Evolutionary conservation across 1,284 basidiomycete genomes (phyloP).

Genomic region (Peniophora sp.): DNA sequence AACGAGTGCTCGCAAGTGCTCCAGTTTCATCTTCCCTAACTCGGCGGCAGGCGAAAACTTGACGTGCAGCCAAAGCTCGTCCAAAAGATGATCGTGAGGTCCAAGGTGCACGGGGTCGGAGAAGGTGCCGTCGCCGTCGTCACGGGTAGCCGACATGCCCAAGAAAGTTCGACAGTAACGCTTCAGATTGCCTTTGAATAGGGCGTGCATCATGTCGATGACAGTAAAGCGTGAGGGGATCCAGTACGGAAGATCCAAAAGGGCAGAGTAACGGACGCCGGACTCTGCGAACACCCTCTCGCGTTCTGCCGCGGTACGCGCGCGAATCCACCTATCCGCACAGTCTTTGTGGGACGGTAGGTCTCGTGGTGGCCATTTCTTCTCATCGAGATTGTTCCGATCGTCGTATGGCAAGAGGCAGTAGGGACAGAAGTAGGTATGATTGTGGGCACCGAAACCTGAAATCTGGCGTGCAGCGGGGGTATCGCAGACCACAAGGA

Average conservation of each 20-base stretch:
- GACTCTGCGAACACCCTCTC: slow-evolving; percentile 15
- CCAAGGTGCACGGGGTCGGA: background rate
- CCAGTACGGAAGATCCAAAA: slow-evolving; percentile 30
- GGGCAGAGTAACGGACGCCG: slow-evolving; percentile 26
- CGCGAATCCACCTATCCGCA: slow-evolving; percentile 21
- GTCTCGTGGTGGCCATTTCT: background rate
- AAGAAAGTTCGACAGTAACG: slow-evolving; percentile 10
- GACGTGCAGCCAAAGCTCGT: background rate
- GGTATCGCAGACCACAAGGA: background rate
- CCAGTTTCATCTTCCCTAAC: background rate
- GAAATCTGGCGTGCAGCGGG: background rate
- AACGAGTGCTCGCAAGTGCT: background rate
- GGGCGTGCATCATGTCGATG: slow-evolving; percentile 22
- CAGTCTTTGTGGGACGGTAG: slow-evolving; percentile 1
- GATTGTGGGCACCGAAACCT: background rate
- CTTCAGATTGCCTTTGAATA: slow-evolving; percentile 11
- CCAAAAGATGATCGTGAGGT: background rate
- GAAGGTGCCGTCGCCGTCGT: background rate
- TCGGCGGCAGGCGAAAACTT: background rate
- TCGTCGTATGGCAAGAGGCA: background rate
- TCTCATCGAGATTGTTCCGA: background rate
- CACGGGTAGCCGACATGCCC: slow-evolving; percentile 13
- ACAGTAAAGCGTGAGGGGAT: slow-evolving; percentile 23
- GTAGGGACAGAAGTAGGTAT: background rate
- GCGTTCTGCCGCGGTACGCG: slow-evolving; percentile 11